Evolutionary conservation across 2,329 filamentous ascomycete species (phyloP), one percentile per base, ranked within the genome.

Genomic region (Harringtonia aguacate): DNA sequence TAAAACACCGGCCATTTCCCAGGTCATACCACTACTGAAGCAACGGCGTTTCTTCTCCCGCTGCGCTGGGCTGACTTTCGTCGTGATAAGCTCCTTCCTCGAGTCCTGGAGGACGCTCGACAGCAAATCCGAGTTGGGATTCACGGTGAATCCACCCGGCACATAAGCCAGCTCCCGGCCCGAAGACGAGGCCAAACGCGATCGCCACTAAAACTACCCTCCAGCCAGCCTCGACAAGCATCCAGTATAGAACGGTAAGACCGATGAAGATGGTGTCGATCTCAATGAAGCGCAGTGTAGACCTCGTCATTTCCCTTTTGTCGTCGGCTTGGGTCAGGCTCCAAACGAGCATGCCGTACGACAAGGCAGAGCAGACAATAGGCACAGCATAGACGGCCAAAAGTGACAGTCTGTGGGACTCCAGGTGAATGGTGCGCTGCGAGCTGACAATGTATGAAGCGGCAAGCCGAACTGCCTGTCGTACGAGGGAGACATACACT

Each of bases 231-330:
- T 75, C 72, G 15, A 70, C 67, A 33, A 73, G 55, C 29, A 75
- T 56, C 71, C 72, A 75, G 54, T 75, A 75, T 28, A 74, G 49
- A 5, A 73, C 65, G 1, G 71, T 72, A 50, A 67, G 56, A 3
- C 56, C 60, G 36, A 72, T 59, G 48, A 68, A 72, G 21, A 64
- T 55, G 7, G 61, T 49, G 47, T 75, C 64, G 38, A 75, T 64
- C 53, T 67, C 62, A 43, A 75, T 62, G 42, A 72, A 68, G 38
- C 57, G 58, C 40, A 68, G 54, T 0, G 63, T 64, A 13, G 67
- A 64, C 30, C 64, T 62, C n/a, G 72, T 73, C 64, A 73, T 64
- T 51, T 72, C 65, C 37, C 61, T 61, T 30, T 69, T 60, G 50
- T 75, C 69, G 39, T 74, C 69, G 10, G 47, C 47, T n/a, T 57